Evolutionary conservation across 2,329 filamentous ascomycete species (phyloP).

Genomic region (Gliomastix tumulicola): DNA sequence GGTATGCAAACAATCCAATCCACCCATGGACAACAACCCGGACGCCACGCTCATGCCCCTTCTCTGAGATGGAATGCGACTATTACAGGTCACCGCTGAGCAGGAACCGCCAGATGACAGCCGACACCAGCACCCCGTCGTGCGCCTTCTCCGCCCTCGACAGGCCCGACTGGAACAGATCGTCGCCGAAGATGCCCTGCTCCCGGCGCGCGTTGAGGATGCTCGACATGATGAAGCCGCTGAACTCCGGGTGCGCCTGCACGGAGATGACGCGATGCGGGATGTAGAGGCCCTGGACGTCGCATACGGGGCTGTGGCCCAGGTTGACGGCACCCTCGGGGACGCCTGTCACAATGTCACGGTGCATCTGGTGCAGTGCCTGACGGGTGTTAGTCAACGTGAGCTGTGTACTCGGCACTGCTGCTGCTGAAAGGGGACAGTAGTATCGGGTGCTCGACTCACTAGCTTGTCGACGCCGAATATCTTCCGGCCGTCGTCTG

Average conservation of each 20-base stretch:
- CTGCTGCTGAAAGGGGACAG: too few relatives aligned
- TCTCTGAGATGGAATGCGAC: too few relatives aligned
- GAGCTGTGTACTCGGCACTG: too few relatives aligned
- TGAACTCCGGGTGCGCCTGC: constrained; percentile 42
- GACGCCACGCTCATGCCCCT: too few relatives aligned
- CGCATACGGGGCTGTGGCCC: constrained; percentile 30
- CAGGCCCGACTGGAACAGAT: constrained; percentile 6
- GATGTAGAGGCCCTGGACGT: constrained; percentile 34
- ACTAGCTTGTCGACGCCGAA: constrained; percentile 2
- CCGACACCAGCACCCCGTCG: constrained; percentile 16
- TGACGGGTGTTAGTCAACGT: too few relatives aligned
- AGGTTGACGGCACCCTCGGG: constrained; percentile 30
- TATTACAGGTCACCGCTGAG: too few relatives aligned
- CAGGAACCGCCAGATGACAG: constrained; percentile 17
- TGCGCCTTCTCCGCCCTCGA: constrained; percentile 15
- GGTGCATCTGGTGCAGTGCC: constrained; percentile 40
- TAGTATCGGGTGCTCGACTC: too few relatives aligned
- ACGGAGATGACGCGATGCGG: constrained; percentile 30
- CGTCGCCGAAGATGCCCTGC: constrained; percentile 9
- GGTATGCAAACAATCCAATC: too few relatives aligned
- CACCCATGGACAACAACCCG: too few relatives aligned
- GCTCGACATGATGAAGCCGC: constrained; percentile 27
- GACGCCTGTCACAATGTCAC: constrained; percentile 31
- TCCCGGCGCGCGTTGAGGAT: constrained; percentile 19
- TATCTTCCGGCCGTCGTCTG: constrained; percentile 1